Conservation (phyloP, 257 asterid species). For the Petrea volubilis region DNA sequence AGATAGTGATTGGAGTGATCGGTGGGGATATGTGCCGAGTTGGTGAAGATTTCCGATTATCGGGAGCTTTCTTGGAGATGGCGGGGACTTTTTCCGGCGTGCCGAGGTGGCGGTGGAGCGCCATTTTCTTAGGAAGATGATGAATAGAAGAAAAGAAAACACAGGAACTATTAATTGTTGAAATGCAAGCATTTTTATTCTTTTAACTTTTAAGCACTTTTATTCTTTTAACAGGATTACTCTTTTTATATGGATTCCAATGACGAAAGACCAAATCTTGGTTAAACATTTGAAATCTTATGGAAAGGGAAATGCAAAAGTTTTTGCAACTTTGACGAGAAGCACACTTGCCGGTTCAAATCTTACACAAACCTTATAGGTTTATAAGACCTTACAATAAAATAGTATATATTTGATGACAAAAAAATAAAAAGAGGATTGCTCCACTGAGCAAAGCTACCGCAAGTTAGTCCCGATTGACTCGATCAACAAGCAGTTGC, state of each 20-base stretch:
- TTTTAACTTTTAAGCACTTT: background rate
- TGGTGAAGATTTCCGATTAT: constrained; percentile 47
- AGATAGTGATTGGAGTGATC: constrained; percentile 38
- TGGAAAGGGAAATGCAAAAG: no score
- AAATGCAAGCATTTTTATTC: background rate
- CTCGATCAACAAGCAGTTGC: background rate
- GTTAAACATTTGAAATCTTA: no score
- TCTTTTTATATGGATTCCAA: no score
- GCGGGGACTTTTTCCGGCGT: constrained; percentile 25
- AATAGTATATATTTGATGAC: no score
- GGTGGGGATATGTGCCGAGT: constrained; percentile 40
- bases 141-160: background rate
- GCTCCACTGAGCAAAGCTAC: no score
- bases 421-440: no score
- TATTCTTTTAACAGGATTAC: no score
- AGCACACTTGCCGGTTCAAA: no score
- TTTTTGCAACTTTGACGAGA: no score
- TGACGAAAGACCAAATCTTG: no score
- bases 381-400: no score
- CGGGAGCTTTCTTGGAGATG: constrained; percentile 50
- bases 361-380: no score
- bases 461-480: background rate
- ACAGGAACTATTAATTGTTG: background rate
- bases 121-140: constrained; percentile 22
- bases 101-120: background rate